A percentile compares a stretch with the other conserved stretches of the same genome.
These are phyloP conservation scores for Hemisphaericaspora subhashii DNA, from an alignment of 1,139 yeast genomes.

Conservation along the genomic window DNA sequence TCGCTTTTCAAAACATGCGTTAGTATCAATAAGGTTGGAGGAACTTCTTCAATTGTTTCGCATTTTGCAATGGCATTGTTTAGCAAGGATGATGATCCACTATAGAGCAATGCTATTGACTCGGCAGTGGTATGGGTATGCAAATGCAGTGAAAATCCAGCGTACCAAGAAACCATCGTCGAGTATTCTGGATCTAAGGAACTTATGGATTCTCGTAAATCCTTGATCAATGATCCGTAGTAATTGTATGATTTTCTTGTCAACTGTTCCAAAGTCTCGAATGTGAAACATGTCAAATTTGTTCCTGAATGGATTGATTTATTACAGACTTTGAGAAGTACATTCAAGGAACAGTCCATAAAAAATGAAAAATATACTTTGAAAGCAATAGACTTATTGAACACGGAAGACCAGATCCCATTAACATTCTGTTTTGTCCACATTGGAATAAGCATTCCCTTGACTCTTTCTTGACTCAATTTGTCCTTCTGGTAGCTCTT, in stretches of 20 bases:
- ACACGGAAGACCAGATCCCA: conserved; percentile 31
- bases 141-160: conserved; percentile 39
- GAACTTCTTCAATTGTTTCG: conserved; percentile 19
- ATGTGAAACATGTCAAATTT: conserved; percentile 25
- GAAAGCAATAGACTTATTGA: conserved; percentile 26
- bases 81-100: conserved; percentile 37
- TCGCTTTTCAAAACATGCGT: conserved; percentile 29
- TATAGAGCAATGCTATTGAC: conserved; percentile 32
- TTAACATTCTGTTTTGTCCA: conserved; percentile 13
- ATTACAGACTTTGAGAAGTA: conserved; percentile 25
- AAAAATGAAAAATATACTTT: conserved; percentile 35
- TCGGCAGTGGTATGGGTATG: conserved; percentile 35
- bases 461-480: background rate
- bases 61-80: conserved; percentile 28
- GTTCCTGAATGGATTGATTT: conserved; percentile 14
- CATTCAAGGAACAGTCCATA: conserved; percentile 39
- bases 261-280: conserved; percentile 29
- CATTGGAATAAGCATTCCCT: conserved; percentile 5
- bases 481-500: background rate
- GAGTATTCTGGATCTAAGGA: conserved; percentile 36
- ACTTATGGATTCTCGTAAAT: conserved; percentile 33
- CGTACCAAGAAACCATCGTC: conserved; percentile 37
- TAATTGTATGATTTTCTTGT: conserved; percentile 35
- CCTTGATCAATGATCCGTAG: conserved; percentile 36
- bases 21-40: conserved; percentile 28